Percentiles rank a stretch among this genome's conserved stretches.
Evolutionary conservation across 2,329 filamentous ascomycete genomes (phyloP).

Genomic region (Furcasterigmium furcatum): DNA sequence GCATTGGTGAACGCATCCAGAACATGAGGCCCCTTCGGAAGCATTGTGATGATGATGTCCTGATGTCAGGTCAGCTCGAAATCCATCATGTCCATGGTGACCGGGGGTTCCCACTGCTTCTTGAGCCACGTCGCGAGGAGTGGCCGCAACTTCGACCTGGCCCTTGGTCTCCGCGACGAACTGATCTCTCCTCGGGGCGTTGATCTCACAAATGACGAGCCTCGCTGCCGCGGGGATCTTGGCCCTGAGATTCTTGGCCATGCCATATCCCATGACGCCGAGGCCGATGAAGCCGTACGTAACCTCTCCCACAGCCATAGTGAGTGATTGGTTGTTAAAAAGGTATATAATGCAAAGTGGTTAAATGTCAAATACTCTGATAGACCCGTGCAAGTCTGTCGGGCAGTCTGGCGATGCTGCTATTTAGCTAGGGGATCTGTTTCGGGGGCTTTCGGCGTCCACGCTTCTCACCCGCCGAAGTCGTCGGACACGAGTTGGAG

Average conservation of each 20-base stretch:
- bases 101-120: not conserved
- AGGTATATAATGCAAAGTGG: too few species aligned
- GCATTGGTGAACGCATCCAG: not conserved
- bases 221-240: conserved; percentile 18
- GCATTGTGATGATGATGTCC: not conserved
- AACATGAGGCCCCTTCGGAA: not conserved
- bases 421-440: too few species aligned
- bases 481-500: too few species aligned
- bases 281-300: conserved; percentile 18
- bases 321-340: too few species aligned
- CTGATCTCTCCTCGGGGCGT: too few species aligned
- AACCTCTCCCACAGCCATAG: too few species aligned
- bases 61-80: not conserved
- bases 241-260: conserved; percentile 27
- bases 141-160: not conserved
- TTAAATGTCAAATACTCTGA: too few species aligned
- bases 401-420: too few species aligned
- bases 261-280: conserved; percentile 29
- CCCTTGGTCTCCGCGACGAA: not conserved
- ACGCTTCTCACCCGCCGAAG: too few species aligned
- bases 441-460: too few species aligned
- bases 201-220: conserved; percentile 27
- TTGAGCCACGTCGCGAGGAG: not conserved
- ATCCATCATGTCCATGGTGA: too few species aligned
- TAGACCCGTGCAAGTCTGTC: too few species aligned